A percentile compares a stretch with the other conserved stretches of the same genome.
Evolutionary conservation across 2,329 filamentous ascomycete species (phyloP).

Genomic region (Cytospora paraplurivora): DNA sequence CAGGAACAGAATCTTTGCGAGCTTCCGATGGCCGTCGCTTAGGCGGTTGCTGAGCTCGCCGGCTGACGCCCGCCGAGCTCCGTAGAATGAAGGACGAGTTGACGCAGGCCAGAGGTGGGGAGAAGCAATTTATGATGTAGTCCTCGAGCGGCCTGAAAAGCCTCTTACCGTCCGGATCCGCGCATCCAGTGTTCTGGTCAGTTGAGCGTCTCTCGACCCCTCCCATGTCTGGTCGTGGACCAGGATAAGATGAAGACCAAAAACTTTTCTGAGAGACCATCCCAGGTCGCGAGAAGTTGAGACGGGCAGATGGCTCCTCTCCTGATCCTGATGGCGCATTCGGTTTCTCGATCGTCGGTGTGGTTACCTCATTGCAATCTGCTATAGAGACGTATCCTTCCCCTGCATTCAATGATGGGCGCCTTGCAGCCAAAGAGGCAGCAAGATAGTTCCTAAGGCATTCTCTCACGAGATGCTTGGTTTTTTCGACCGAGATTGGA

Average conservation of each 20-base stretch:
- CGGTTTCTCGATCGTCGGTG: constrained; percentile 19
- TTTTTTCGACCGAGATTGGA: constrained; percentile 61
- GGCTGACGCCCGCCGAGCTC: constrained; percentile 31
- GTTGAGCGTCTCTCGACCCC: constrained; percentile 22
- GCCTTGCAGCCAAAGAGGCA: constrained; percentile 32
- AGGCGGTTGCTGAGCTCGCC: constrained; percentile 34
- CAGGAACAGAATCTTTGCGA: constrained; percentile 38
- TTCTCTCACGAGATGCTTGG: constrained; percentile 51
- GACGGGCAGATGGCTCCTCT: constrained; percentile 36
- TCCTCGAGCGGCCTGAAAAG: constrained; percentile 79
- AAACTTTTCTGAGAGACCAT: constrained; percentile 37
- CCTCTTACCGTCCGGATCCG: constrained; percentile 48
- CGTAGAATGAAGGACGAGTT: constrained; percentile 69
- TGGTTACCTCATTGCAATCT: constrained; percentile 7
- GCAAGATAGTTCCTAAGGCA: constrained; percentile 44
- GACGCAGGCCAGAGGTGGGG: constrained; percentile 65
- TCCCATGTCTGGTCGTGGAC: constrained; percentile 36
- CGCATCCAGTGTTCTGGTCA: constrained; percentile 29
- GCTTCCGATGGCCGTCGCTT: constrained; percentile 38
- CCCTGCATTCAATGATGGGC: constrained; percentile 18
- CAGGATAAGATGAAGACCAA: constrained; percentile 50
- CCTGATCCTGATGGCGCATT: constrained; percentile 2
- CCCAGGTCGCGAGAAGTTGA: constrained; percentile 14
- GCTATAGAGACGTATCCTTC: constrained; percentile 17
- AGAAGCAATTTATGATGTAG: constrained; percentile 71